These are phyloP conservation scores for Colletotrichum sp. DNA, from an alignment of 2,329 filamentous ascomycete species.

Conservation along the genomic window DNA sequence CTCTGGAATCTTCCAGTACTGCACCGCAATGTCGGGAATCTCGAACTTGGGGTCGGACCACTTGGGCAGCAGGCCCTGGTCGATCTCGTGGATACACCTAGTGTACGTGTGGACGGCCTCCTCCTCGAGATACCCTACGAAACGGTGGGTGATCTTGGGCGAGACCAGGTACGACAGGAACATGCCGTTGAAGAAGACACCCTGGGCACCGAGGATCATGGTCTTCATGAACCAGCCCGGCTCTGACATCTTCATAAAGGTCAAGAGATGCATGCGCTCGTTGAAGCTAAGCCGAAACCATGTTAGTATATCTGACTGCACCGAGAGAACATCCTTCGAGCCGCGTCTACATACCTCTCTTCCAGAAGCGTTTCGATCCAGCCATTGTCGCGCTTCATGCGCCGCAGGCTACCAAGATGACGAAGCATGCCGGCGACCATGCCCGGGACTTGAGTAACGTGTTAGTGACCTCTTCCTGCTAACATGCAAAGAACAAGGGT, in stretches of 20 bases:
- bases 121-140: constrained; percentile 96
- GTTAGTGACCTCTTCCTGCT: neutral
- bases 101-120: constrained; percentile 97
- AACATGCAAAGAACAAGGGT: neutral
- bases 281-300: neutral
- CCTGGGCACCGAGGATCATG: constrained; percentile 91
- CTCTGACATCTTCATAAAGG: constrained; percentile 86
- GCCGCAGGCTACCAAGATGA: constrained; percentile 82
- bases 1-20: constrained; percentile 95
- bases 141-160: constrained; percentile 88
- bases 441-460: constrained; percentile 68
- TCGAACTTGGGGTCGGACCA: constrained; percentile 75
- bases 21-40: constrained; percentile 87
- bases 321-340: constrained; percentile 60
- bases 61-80: constrained; percentile 79
- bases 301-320: neutral
- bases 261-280: constrained; percentile 58
- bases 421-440: constrained; percentile 97
- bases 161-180: constrained; percentile 89
- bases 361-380: constrained; percentile 95
- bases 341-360: constrained; percentile 90
- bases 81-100: constrained; percentile 84
- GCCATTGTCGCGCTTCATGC: constrained; percentile 91
- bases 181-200: constrained; percentile 94
- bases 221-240: constrained; percentile 85